Evolutionary conservation across 2,329 filamentous ascomycete genomes (phyloP), one percentile per base, ranked within the genome.

Genomic region (Paramyrothecium sp.): DNA sequence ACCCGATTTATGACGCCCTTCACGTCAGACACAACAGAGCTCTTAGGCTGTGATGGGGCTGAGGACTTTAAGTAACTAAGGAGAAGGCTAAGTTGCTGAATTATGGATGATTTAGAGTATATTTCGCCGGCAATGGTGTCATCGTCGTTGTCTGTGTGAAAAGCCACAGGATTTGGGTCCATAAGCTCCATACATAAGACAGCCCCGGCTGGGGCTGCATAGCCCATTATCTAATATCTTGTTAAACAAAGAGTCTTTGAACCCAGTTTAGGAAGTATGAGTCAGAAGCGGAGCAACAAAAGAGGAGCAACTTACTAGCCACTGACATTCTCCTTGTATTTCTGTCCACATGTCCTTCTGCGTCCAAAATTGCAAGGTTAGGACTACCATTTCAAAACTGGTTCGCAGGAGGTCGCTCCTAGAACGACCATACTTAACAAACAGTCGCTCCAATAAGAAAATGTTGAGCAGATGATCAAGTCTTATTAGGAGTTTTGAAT

Each of bases 361-460:
- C 8, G 44, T 48, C 44, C 44, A 48, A 17, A 48, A 21, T 10
- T 48, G 44, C 16, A 48, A 21, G 16, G 10, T 48, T 21, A 48
- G 20, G n/a, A 48, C 44, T 26, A 52, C 50, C 50, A 52, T 52
- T 34, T 48, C 44, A n/a, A 48, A 48, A 21, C 44, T 48, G n/a
- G 44, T 48, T 8, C 44, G 44, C 44, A 48, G 44, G 8, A 48
- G 44, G 19, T 48, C 16, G 20, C 44, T 19, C 20, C 44, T 48
- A 17, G 8, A 11, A 21, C 19, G 20, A 48, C 44, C 44, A 19
- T 48, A n/a, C 19, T 21, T 17, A 10, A 48, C 8, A 10, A 48
- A n/a, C 19, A 48, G 10, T 48, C 44, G 44, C 19, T 48, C 44
- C 10, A 48, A 8, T 21, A 48, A n/a, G 20, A 48, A 48, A n/a